A percentile compares a stretch with the other conserved stretches of the same genome.
phyloP scores from a whole-genome alignment of 2,329 filamentous ascomycete genomes.

The Colletotrichum navitas region DNA sequence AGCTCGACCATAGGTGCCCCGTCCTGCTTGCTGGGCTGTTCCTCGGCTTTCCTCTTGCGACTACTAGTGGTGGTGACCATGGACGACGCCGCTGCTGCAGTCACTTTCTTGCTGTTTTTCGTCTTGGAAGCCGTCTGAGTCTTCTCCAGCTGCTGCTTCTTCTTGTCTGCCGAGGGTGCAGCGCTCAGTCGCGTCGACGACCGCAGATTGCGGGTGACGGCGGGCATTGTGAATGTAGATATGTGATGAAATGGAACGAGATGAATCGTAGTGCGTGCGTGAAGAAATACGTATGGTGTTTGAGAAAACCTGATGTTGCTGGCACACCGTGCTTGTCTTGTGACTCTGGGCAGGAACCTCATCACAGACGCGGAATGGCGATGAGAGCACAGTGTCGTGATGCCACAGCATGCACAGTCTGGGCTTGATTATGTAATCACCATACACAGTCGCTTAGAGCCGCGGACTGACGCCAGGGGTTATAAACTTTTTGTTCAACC shows the following conservation, averaged over 20 bases:
- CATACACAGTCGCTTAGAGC: neutral
- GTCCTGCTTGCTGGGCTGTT: neutral
- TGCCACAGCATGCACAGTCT: neutral
- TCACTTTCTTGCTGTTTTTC: neutral
- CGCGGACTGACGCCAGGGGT: neutral
- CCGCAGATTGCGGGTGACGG: constrained; percentile 29
- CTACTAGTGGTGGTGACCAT: neutral
- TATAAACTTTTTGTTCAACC: neutral
- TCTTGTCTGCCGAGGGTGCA: neutral
- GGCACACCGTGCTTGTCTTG: neutral
- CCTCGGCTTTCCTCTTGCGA: constrained; percentile 27
- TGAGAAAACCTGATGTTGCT: neutral
- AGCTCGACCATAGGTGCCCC: neutral
- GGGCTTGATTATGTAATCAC: constrained; percentile 8
- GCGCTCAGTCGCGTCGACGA: constrained; percentile 33
- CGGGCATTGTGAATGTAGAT: constrained; percentile 18
- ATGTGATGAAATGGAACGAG: too few species aligned
- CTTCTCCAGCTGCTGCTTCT: constrained; percentile 1
- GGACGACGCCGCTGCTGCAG: neutral
- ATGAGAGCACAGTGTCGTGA: constrained; percentile 18
- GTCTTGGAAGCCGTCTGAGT: neutral
- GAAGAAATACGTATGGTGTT: neutral
- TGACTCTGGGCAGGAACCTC: neutral
- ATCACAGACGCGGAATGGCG: constrained; percentile 14
- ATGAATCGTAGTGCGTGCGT: too few species aligned